Percentiles rank a stretch among this genome's conserved stretches.
phyloP scores from a whole-genome alignment of 805 yeast species.

The Limtongia smithiae region DNA sequence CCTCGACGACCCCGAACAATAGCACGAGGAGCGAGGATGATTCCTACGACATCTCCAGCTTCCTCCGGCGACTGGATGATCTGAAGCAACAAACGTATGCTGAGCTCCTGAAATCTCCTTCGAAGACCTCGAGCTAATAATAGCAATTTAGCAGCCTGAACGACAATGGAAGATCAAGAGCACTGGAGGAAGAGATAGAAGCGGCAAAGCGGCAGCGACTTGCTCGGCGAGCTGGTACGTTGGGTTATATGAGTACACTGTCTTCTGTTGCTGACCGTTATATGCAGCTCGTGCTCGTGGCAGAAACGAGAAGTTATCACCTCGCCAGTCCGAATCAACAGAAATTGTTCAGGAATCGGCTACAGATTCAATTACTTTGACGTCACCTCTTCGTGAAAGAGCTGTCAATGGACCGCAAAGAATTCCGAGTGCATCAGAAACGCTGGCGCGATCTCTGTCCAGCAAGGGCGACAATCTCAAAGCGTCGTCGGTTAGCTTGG shows the following conservation, averaged over 20 bases:
- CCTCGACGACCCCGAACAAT: too few relatives aligned
- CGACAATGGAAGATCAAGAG: conserved; percentile 8
- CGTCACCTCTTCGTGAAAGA: too few relatives aligned
- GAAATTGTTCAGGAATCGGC: too few relatives aligned
- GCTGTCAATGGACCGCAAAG: too few relatives aligned
- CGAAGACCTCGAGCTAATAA: background rate
- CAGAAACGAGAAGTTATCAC: background rate
- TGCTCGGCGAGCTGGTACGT: conserved; percentile 19
- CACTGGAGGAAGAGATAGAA: conserved; percentile 22
- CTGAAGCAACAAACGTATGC: background rate
- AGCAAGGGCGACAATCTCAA: too few relatives aligned
- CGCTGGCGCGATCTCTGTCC: too few relatives aligned
- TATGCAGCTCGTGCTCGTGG: conserved; percentile 11
- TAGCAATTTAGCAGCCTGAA: conserved; percentile 2
- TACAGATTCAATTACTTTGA: too few relatives aligned
- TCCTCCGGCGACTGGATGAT: background rate
- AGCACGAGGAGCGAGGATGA: background rate
- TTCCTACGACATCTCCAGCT: background rate
- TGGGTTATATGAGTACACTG: background rate
- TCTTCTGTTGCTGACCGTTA: background rate
- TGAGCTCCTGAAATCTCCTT: too few relatives aligned
- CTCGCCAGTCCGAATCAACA: too few relatives aligned
- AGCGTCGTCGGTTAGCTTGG: too few relatives aligned
- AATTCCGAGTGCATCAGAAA: too few relatives aligned
- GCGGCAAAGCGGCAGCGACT: conserved; percentile 18